Evolutionary conservation across 2,329 filamentous ascomycete genomes (phyloP).

Genomic region (Aspergillus uvarum): DNA sequence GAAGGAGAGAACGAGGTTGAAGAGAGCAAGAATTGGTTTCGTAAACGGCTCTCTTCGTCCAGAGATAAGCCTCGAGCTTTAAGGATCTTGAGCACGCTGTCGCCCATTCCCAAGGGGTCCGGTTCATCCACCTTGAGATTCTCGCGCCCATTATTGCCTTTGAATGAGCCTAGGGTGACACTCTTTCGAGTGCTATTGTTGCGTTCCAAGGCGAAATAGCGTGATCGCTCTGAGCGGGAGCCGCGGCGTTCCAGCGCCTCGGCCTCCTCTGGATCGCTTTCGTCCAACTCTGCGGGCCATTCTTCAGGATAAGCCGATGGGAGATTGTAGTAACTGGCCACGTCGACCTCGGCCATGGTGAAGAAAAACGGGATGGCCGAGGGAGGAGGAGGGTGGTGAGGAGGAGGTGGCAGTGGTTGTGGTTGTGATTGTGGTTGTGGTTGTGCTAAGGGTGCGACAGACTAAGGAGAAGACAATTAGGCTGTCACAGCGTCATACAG

Average conservation of each 20-base stretch:
- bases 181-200: constrained; percentile 68
- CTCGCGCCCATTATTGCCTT: constrained; percentile 66
- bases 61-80: constrained; percentile 74
- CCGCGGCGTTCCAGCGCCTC: constrained; percentile 38
- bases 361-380: constrained; percentile 4
- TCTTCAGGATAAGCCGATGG: constrained; percentile 72
- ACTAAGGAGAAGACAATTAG: constrained; percentile 1
- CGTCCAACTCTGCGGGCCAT: constrained; percentile 83
- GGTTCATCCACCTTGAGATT: constrained; percentile 86
- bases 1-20: constrained; percentile 94
- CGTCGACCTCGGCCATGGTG: constrained; percentile 68
- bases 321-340: constrained; percentile 89
- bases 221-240: constrained; percentile 65
- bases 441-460: not conserved
- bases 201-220: constrained; percentile 81
- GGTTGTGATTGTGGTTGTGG: not conserved
- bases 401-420: constrained; percentile 10
- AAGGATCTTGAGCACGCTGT: constrained; percentile 81
- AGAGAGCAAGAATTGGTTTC: constrained; percentile 90
- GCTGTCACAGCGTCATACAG: constrained; percentile 1
- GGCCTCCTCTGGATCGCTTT: constrained; percentile 66
- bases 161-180: constrained; percentile 66
- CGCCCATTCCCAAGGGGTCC: constrained; percentile 82
- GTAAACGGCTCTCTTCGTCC: constrained; percentile 76
- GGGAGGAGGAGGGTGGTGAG: not conserved